A percentile compares a stretch with the other conserved stretches of the same genome.
Evolutionary conservation across 2,329 filamentous ascomycete species (phyloP).

Genomic region (Sporothrix variecibatus): DNA sequence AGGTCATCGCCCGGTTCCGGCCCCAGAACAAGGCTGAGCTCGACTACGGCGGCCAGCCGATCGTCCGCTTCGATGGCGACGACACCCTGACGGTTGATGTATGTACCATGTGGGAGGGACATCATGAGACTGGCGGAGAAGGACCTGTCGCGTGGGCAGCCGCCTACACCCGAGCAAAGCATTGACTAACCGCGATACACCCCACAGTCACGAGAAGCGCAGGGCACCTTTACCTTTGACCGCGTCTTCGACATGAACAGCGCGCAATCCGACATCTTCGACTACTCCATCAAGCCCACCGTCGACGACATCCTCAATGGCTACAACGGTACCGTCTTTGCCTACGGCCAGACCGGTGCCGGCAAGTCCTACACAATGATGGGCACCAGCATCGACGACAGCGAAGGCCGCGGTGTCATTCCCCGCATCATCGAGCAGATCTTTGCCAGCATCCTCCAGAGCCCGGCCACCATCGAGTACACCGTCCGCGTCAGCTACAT

Average conservation of each 20-base stretch:
- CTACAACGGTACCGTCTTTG: constrained; percentile 98
- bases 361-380: constrained; percentile 99
- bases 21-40: constrained; percentile 96
- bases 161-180: too few relatives aligned
- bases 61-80: constrained; percentile 83
- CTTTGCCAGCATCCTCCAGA: constrained; percentile 90
- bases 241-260: constrained; percentile 95
- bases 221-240: constrained; percentile 92
- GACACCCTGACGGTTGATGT: constrained; percentile 88
- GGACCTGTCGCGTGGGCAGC: too few relatives aligned
- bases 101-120: constrained; percentile 45
- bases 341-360: constrained; percentile 96
- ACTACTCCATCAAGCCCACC: constrained; percentile 93
- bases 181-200: constrained; percentile 33
- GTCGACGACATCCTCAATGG: constrained; percentile 98
- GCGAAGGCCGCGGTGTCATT: constrained; percentile 86
- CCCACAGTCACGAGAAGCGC: constrained; percentile 75
- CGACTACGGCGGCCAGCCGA: constrained; percentile 84
- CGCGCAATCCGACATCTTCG: constrained; percentile 90
- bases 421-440: constrained; percentile 97
- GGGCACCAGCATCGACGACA: constrained; percentile 91
- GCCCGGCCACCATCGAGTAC: constrained; percentile 92
- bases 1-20: constrained; percentile 96
- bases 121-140: not conserved
- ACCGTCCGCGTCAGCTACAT: constrained; percentile 99